Conservation (phyloP, 257 asterid genomes). For the Ilex aquifolium region DNA sequence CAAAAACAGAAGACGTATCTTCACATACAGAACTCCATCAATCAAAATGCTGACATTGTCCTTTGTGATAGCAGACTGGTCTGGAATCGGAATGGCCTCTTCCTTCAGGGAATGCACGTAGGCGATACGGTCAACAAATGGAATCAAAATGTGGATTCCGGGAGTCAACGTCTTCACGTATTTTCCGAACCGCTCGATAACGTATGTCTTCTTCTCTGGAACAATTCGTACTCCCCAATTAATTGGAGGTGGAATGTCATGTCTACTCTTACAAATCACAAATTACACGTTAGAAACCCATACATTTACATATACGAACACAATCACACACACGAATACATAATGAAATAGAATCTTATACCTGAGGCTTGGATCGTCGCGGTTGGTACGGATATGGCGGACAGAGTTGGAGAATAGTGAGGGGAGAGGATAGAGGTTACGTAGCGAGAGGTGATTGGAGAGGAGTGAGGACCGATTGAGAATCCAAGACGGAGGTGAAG, state of each 20-base stretch:
- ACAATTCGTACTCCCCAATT: conserved; percentile 93
- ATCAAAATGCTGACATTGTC: conserved; percentile 1
- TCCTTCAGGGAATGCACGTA: conserved; percentile 86
- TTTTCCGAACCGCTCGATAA: not conserved
- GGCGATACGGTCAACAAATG: not conserved
- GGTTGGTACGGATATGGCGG: conserved; percentile 55
- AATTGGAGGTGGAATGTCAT: conserved; percentile 49
- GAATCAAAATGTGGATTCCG: not conserved
- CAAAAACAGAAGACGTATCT: conserved; percentile 27
- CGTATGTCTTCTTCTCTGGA: conserved; percentile 2
- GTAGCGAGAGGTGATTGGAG: conserved; percentile 11
- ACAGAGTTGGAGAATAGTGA: conserved; percentile 27
- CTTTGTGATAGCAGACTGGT: conserved; percentile 2
- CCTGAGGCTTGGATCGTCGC: conserved; percentile 55
- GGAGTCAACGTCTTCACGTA: not conserved
- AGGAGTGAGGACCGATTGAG: conserved; percentile 29
- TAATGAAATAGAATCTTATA: conserved; percentile 5
- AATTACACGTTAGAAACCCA: conserved; percentile 20
- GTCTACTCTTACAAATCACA: not conserved
- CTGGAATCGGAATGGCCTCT: conserved; percentile 61
- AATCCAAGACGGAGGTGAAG: conserved; percentile 24
- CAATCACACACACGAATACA: not conserved
- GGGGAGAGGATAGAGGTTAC: not conserved
- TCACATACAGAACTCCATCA: conserved; percentile 59
- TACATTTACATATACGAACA: conserved; percentile 3